Base-by-base conservation (phyloP, 495 filamentous ascomycete genomes). In the Bathelium albidoporum region DNA sequence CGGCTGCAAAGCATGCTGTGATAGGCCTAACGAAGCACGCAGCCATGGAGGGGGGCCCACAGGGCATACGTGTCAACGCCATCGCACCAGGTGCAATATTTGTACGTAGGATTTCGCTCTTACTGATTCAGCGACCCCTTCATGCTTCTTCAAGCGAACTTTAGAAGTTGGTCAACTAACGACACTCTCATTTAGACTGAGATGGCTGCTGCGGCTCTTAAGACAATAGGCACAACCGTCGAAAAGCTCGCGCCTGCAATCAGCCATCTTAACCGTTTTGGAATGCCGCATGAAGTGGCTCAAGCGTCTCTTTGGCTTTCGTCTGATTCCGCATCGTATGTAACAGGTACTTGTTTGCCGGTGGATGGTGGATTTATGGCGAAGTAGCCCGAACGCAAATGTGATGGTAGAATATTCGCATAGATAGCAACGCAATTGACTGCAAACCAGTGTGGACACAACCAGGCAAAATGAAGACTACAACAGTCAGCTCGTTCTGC, bases 291-390 rank as follows among this genome's bases (percentile, higher is more conserved):
- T 28, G 74, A 76, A 62, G 68, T 76, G 14, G 74, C 73, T 4
- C 69, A 76, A 45, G 72, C 64, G 7, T 69, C 65, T 16, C 65
- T 76, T 9, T 76, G 74, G 74, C 68, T 76, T 32, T 70, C 67
- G 0, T 74, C 72, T 2, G 68, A 68, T 28, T 53, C 62, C 3
- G 70, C 73, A 3, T 72, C 72, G 10, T 76, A 70, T 60, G 69
- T 76, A 11, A 76, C 66, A 1, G 74, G 73, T 3, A 64, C 67
- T 43, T 67, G 65, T 20, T 22, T 76, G 55, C 72, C 74, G 0
- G 66, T 76, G 43, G 74, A 76, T 62, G 73, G 68, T 58, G 72
- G 72, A 24, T 69, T 16, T 49, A 18, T 49, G 44, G 12, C 44
- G 20, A 49, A 49, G 18, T 49, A 49, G 18, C 14, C 34, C 5